A percentile compares a stretch with the other conserved stretches of the same genome.
Evolutionary conservation across 2,329 filamentous ascomycete genomes (phyloP).

Genomic region (Botrytis sinoallii): DNA sequence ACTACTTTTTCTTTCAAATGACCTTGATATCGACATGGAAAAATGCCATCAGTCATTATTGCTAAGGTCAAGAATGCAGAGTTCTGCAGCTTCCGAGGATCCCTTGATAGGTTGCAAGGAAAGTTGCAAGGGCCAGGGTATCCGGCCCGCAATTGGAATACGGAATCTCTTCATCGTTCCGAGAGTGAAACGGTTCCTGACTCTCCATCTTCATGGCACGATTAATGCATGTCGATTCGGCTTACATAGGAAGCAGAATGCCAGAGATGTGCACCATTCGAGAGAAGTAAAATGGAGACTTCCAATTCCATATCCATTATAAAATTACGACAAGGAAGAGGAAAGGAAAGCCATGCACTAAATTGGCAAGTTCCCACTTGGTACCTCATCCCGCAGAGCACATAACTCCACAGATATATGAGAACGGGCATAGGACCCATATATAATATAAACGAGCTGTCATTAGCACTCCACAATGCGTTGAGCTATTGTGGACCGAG

Average conservation of each 20-base stretch:
- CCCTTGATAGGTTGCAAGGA: background rate
- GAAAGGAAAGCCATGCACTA: background rate
- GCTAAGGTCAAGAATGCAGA: background rate
- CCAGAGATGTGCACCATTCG: background rate
- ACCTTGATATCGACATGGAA: background rate
- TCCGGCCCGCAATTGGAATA: background rate
- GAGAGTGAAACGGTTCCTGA: background rate
- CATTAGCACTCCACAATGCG: background rate
- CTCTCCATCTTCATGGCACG: background rate
- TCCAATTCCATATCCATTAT: background rate
- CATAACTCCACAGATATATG: background rate
- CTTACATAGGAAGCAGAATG: background rate
- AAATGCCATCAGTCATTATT: too few relatives aligned
- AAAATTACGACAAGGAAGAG: background rate
- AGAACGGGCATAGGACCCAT: background rate
- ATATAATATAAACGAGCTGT: background rate
- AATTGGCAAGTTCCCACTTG: background rate
- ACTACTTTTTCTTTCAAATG: background rate
- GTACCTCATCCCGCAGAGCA: background rate
- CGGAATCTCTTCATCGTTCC: background rate
- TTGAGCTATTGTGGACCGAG: background rate
- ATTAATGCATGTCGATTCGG: background rate
- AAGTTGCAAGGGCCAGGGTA: background rate
- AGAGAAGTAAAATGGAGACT: background rate
- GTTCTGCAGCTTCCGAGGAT: background rate